Evolutionary conservation across 306 rosid species (phyloP).

Genomic region (Cicer bijugum): DNA sequence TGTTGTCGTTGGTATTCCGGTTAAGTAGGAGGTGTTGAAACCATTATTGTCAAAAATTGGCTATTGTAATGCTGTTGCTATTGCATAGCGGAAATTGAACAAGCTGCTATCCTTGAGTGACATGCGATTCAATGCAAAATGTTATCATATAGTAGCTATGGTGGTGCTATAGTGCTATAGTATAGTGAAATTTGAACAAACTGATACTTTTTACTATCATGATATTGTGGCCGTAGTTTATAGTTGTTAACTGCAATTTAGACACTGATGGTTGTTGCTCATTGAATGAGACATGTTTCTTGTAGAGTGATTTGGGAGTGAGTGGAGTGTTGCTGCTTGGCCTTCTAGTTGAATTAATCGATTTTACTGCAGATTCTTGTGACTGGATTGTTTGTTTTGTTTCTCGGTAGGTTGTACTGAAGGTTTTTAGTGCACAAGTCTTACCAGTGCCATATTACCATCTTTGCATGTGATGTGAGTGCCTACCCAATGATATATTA

Average conservation of each 20-base stretch:
- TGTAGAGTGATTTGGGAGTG: not conserved
- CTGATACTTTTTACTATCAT: too few species aligned
- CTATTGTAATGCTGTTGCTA: too few species aligned
- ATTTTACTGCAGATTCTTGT: not conserved
- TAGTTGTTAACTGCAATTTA: not conserved
- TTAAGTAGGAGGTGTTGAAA: not conserved
- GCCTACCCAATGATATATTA: not conserved
- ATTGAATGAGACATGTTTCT: not conserved
- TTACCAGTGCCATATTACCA: too few species aligned
- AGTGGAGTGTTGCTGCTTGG: not conserved
- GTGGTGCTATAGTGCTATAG: too few species aligned
- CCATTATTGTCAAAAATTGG: too few species aligned
- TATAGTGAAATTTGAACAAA: too few species aligned
- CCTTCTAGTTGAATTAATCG: constrained; percentile 1
- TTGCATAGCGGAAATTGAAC: too few species aligned
- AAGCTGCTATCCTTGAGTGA: too few species aligned
- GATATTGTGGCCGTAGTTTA: not conserved
- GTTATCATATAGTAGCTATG: too few species aligned
- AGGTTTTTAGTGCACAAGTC: not conserved
- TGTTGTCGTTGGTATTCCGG: not conserved
- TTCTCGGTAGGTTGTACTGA: not conserved
- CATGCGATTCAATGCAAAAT: too few species aligned
- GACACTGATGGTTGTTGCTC: not conserved
- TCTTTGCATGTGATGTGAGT: not conserved
- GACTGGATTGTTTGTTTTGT: not conserved